Percentiles rank a stretch among this genome's conserved stretches.
These are phyloP conservation scores for Brassica carinata DNA, from an alignment of 345 rosid genomes.

Conservation along the genomic window DNA sequence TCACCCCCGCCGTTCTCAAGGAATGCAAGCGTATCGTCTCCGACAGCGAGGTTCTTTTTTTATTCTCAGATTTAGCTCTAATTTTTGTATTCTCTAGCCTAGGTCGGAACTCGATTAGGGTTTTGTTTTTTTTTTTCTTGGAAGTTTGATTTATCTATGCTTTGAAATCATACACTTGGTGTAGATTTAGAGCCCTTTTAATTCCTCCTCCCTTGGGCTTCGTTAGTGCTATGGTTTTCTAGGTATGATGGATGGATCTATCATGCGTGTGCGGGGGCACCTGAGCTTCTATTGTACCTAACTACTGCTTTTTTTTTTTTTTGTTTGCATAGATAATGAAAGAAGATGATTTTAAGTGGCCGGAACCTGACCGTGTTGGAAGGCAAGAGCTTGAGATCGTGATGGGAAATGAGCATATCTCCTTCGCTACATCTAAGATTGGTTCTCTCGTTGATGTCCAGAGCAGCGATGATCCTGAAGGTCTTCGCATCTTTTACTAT, in stretches of 20 bases:
- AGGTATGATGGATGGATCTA: no score
- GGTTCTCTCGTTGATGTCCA: constrained; percentile 98
- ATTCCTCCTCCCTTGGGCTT: no score
- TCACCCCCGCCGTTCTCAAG: constrained; percentile 87
- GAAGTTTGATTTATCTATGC: background rate
- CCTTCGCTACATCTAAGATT: constrained; percentile 93
- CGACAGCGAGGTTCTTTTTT: constrained; percentile 75
- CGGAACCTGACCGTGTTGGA: constrained; percentile 97
- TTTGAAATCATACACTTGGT: no score
- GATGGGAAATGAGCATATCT: constrained; percentile 98
- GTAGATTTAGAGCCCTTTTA: no score
- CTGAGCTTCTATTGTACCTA: background rate
- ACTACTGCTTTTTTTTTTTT: background rate
- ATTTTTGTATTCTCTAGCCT: background rate
- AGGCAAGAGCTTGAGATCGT: constrained; percentile 97
- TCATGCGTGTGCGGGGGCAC: no score
- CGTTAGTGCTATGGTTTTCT: no score
- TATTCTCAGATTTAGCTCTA: background rate
- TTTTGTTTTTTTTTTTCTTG: background rate
- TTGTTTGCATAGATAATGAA: constrained; percentile 69
- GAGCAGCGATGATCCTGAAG: constrained; percentile 96
- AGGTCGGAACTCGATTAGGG: constrained; percentile 7
- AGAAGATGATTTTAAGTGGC: constrained; percentile 99
- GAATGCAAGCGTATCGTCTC: constrained; percentile 98
- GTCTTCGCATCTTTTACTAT: constrained; percentile 96